Evolutionary conservation across 2,329 filamentous ascomycete species (phyloP).

Genomic region (Neofusicoccum laricinum): DNA sequence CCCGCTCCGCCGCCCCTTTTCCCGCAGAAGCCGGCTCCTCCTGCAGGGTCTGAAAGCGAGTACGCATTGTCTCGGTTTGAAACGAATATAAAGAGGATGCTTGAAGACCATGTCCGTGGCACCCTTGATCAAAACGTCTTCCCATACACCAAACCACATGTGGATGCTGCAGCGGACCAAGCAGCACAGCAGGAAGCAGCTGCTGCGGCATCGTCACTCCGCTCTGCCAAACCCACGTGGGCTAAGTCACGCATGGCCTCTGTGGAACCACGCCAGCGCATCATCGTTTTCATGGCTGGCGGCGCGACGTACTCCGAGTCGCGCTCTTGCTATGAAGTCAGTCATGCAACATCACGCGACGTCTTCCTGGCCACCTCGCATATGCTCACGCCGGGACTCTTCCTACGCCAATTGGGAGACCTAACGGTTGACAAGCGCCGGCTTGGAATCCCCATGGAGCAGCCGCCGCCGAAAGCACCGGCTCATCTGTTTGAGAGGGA

Average conservation of each 20-base stretch:
- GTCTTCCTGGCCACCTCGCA: slow-evolving; percentile 88
- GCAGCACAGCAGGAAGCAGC: slow-evolving; percentile 51
- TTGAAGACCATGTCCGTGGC: slow-evolving; percentile 62
- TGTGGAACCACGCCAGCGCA: slow-evolving; percentile 79
- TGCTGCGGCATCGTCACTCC: slow-evolving; percentile 62
- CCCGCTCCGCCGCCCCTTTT: slow-evolving; percentile 68
- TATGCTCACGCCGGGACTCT: slow-evolving; percentile 84
- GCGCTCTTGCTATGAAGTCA: slow-evolving; percentile 83
- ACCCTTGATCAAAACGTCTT: slow-evolving; percentile 44
- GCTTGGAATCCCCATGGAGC: slow-evolving; percentile 77
- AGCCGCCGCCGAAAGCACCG: slow-evolving; percentile 76
- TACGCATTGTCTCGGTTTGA: slow-evolving; percentile 85
- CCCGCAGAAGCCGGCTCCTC: slow-evolving; percentile 56
- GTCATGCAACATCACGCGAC: slow-evolving; percentile 69
- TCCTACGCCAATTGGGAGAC: slow-evolving; percentile 78
- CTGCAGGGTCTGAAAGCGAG: slow-evolving; percentile 61
- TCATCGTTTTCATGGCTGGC: slow-evolving; percentile 93
- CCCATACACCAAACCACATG: slow-evolving; percentile 52
- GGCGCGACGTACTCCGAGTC: slow-evolving; percentile 92
- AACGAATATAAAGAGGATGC: slow-evolving; percentile 74
- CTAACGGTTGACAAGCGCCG: slow-evolving; percentile 71
- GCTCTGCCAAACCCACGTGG: slow-evolving; percentile 93
- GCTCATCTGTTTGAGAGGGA: slow-evolving; percentile 80
- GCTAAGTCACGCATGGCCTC: slow-evolving; percentile 73
- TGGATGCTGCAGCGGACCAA: slow-evolving; percentile 58